Conservation (phyloP, 208 protist species). For the Trypanosoma rangeli region DNA sequence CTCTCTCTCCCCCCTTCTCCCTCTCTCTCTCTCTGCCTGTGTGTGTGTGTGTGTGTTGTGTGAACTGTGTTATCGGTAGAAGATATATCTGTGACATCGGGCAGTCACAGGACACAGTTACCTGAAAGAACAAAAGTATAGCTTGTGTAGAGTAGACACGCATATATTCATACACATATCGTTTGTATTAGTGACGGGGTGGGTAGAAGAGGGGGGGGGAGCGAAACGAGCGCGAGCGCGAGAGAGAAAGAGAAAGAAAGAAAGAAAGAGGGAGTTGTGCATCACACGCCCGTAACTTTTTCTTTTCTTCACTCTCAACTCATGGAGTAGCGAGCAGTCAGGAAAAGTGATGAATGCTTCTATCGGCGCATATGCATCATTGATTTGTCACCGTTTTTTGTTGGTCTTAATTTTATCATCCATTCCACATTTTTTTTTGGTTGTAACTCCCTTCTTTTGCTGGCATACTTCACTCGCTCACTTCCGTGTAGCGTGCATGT, state of each 20-base stretch:
- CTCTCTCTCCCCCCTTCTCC: too few species aligned
- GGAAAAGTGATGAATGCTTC: background rate
- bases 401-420: background rate
- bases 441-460: background rate
- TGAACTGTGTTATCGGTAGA: too few species aligned
- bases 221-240: too few species aligned
- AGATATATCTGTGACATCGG: too few species aligned
- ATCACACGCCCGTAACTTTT: background rate
- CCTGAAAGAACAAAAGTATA: background rate
- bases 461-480: background rate
- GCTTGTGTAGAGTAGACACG: too few species aligned
- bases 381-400: background rate
- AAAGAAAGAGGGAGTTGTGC: background rate
- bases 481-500: too few species aligned
- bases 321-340: background rate
- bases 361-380: background rate
- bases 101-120: too few species aligned
- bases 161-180: too few species aligned
- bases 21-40: background rate
- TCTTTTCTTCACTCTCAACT: background rate
- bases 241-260: background rate
- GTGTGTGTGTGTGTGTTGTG: background rate
- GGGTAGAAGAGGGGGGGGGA: too few species aligned
- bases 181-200: too few species aligned
- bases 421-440: background rate